Evolutionary conservation across 2,329 filamentous ascomycete species (phyloP).

Genomic region (Diaporthe capsici): DNA sequence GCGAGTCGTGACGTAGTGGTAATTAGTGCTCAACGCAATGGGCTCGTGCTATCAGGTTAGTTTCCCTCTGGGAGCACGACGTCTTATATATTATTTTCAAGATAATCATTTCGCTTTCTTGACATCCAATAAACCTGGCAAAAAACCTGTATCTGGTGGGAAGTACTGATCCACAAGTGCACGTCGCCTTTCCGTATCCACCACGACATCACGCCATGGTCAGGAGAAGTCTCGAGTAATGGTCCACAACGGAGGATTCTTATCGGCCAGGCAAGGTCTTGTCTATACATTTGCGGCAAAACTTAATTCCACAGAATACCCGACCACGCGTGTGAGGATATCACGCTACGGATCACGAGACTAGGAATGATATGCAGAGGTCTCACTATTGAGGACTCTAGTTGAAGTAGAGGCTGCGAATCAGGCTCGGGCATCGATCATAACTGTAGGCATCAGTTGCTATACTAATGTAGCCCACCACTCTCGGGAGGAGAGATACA

Average conservation of each 20-base stretch:
- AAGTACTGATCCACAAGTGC: background rate
- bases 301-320: background rate
- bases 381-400: background rate
- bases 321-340: background rate
- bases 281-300: background rate
- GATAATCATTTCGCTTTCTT: background rate
- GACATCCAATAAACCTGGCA: too few species aligned
- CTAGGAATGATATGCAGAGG: background rate
- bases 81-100: background rate
- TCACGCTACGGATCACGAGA: background rate
- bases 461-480: background rate
- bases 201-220: constrained; percentile 11
- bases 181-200: background rate
- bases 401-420: background rate
- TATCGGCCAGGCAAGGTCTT: background rate
- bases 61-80: background rate
- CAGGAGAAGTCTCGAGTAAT: constrained; percentile 25
- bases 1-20: constrained; percentile 28
- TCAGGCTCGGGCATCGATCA: too few species aligned
- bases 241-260: background rate
- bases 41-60: background rate
- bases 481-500: too few species aligned
- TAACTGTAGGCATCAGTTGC: too few species aligned
- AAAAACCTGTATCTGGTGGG: background rate
- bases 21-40: constrained; percentile 6